Evolutionary conservation across 441 rosid species (phyloP).

Genomic region (Eruca vesicaria): DNA sequence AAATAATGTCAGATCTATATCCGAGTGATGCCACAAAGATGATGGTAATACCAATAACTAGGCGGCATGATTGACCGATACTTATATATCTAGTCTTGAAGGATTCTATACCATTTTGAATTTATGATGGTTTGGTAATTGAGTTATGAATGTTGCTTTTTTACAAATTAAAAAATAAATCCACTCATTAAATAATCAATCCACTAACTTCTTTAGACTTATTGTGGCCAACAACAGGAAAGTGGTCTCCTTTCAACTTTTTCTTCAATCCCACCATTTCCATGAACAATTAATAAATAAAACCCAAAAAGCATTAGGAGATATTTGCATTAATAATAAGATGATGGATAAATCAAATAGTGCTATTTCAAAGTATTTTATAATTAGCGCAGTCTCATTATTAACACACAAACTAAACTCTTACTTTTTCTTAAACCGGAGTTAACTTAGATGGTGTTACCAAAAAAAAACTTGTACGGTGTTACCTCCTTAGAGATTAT

Average conservation of each 20-base stretch:
- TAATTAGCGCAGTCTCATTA: not conserved
- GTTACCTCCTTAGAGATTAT: slow-evolving; percentile 15
- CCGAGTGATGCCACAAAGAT: not conserved
- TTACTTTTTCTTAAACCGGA: not conserved
- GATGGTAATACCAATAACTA: not conserved
- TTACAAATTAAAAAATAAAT: slow-evolving; percentile 4
- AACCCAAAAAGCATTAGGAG: slow-evolving; percentile 23
- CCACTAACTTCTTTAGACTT: slow-evolving; percentile 69
- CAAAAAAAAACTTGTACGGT: slow-evolving; percentile 24
- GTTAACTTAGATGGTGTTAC: slow-evolving; percentile 15
- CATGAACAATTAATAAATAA: slow-evolving; percentile 6
- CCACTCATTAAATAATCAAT: slow-evolving; percentile 27
- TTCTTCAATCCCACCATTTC: slow-evolving; percentile 31
- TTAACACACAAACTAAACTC: slow-evolving; percentile 1
- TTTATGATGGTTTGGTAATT: slow-evolving; percentile 10
- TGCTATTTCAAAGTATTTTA: not conserved
- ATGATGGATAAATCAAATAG: not conserved
- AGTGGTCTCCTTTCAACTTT: slow-evolving; percentile 70
- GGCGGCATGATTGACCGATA: not conserved
- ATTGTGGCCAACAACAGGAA: slow-evolving; percentile 78
- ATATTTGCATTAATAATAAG: slow-evolving; percentile 23
- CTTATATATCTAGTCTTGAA: slow-evolving; percentile 4
- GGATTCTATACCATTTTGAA: not conserved
- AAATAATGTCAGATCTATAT: not conserved
- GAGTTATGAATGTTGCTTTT: slow-evolving; percentile 2